Conservation (phyloP, 371 early-diverging fungal species). For the Ecytonucleospora hepatopenaei region DNA sequence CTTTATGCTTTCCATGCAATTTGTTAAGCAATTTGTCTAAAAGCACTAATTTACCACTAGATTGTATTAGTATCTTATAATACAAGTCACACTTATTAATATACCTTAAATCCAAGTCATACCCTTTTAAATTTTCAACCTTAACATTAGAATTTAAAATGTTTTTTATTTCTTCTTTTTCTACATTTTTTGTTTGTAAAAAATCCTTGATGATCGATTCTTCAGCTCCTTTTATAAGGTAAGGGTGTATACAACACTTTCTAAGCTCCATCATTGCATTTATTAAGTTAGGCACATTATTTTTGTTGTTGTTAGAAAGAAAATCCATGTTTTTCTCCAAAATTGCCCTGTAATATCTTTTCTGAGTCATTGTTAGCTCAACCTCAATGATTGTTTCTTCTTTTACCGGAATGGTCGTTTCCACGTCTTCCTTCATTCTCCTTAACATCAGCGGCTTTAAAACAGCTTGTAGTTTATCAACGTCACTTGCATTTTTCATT, state of each 20-base stretch:
- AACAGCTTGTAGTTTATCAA: constrained; percentile 83
- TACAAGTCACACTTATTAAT: constrained; percentile 38
- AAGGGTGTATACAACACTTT: constrained; percentile 95
- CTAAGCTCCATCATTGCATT: constrained; percentile 99
- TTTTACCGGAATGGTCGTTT: constrained; percentile 84
- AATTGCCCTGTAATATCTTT: constrained; percentile 84
- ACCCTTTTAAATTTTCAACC: background rate
- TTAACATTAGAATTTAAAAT: too few relatives aligned
- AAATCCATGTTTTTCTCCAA: constrained; percentile 83
- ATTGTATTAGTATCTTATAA: constrained; percentile 64
- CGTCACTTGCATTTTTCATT: constrained; percentile 75
- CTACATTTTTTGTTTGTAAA: constrained; percentile 31
- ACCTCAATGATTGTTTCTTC: constrained; percentile 86
- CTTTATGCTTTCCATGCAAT: constrained; percentile 77
- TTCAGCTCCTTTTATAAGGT: constrained; percentile 80
- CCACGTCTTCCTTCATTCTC: constrained; percentile 91
- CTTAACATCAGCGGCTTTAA: constrained; percentile 83
- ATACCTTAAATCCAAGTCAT: background rate
- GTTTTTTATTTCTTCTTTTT: too few relatives aligned
- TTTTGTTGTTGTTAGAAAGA: constrained; percentile 63
- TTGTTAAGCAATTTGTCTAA: constrained; percentile 74
- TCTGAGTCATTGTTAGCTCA: constrained; percentile 81
- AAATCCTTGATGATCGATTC: constrained; percentile 54
- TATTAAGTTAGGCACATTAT: constrained; percentile 69
- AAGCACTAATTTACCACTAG: constrained; percentile 92